Evolutionary conservation across 257 asterid genomes (phyloP).

Genomic region (Cruciata laevipes): DNA sequence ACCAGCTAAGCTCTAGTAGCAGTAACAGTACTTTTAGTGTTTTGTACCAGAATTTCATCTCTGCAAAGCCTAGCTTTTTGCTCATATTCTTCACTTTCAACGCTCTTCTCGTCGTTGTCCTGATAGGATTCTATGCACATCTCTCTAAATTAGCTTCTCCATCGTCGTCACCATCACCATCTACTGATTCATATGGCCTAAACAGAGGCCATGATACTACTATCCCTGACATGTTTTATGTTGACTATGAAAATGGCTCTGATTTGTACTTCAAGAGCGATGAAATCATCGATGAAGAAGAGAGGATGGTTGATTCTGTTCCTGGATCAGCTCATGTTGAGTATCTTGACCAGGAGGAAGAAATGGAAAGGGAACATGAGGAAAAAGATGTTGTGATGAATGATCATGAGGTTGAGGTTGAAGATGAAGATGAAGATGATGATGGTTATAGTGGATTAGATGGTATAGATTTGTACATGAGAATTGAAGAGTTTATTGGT

Average conservation of each 20-base stretch:
- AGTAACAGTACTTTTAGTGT: background rate
- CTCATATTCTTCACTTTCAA: constrained; percentile 7
- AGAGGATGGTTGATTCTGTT: background rate
- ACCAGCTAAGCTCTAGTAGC: no score
- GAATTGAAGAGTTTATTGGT: constrained; percentile 14
- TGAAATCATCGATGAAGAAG: background rate
- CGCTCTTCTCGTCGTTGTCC: constrained; percentile 6
- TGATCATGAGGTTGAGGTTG: background rate
- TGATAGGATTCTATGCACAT: background rate
- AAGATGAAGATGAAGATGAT: background rate
- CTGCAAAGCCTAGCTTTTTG: constrained; percentile 7
- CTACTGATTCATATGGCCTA: background rate
- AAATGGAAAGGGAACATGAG: background rate
- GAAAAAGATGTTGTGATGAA: background rate
- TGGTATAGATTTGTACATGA: constrained; percentile 9
- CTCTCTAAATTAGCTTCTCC: background rate
- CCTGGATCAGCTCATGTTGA: constrained; percentile 3
- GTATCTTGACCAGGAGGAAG: background rate
- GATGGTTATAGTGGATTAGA: constrained; percentile 1
- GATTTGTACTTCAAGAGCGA: background rate
- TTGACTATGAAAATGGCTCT: background rate
- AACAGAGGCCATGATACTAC: background rate
- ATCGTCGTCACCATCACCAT: background rate
- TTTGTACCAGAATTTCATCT: background rate
- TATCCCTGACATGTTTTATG: background rate